Percentiles rank a stretch among this genome's conserved stretches.
phyloP scores from a whole-genome alignment of 2,329 filamentous ascomycete genomes.

The Gyromitra esculenta region DNA sequence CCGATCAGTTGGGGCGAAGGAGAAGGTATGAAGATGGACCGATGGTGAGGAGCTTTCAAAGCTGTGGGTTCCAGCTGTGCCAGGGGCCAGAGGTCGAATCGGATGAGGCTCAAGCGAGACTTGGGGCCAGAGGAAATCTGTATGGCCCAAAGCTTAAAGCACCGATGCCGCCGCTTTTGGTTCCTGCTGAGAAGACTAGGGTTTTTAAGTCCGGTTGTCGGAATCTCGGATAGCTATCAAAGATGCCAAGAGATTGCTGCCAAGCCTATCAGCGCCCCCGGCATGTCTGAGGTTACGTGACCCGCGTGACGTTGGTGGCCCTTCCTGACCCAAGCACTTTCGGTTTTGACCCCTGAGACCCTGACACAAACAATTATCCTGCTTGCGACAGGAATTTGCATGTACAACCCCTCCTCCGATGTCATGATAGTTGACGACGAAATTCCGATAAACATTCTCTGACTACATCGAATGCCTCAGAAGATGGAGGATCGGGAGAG shows the following conservation, averaged over 20 bases:
- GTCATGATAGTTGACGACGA: conserved; percentile 35
- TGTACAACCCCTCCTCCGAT: conserved; percentile 36
- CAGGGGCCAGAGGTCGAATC: conserved; percentile 7
- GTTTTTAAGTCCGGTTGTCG: conserved; percentile 28
- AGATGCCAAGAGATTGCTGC: conserved; percentile 26
- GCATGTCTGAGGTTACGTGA: conserved; percentile 32
- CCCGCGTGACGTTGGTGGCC: conserved; percentile 17
- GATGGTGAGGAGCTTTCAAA: conserved; percentile 36
- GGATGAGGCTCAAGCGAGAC: conserved; percentile 45
- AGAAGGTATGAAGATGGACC: conserved; percentile 27
- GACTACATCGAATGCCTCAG: conserved; percentile 8
- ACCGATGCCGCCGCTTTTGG: conserved; percentile 40
- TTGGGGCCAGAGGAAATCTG: conserved; percentile 6
- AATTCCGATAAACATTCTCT: conserved; percentile 30
- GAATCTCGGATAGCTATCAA: conserved; percentile 35
- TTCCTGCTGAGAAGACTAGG: conserved; percentile 6
- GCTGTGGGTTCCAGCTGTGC: conserved; percentile 38
- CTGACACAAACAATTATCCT: conserved; percentile 44
- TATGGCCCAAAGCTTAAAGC: conserved; percentile 22
- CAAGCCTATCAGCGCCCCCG: conserved; percentile 18
- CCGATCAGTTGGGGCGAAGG: conserved; percentile 31
- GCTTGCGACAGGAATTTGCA: conserved; percentile 22
- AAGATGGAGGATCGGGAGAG: conserved; percentile 51
- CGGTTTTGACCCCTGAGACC: conserved; percentile 32
- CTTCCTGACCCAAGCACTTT: conserved; percentile 25